Evolutionary conservation across 805 yeast genomes (phyloP).

Genomic region (Wickerhamiella lipophila): DNA sequence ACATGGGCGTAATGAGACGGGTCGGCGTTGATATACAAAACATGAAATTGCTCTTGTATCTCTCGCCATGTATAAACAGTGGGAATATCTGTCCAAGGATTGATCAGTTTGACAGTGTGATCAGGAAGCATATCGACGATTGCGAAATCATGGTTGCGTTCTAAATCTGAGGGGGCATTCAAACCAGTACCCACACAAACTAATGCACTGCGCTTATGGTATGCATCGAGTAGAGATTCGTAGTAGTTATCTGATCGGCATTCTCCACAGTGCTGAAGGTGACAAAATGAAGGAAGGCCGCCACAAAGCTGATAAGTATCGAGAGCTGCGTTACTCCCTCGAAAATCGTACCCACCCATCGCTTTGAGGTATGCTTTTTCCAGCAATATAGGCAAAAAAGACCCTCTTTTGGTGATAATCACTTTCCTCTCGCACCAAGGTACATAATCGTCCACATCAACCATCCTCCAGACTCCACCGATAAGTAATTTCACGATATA

Average conservation of each 20-base stretch:
- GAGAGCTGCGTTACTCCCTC: slow-evolving; percentile 64
- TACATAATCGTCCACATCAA: slow-evolving; percentile 36
- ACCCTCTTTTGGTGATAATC: neutral
- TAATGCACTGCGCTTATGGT: slow-evolving; percentile 31
- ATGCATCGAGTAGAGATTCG: slow-evolving; percentile 26
- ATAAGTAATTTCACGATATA: slow-evolving; percentile 35
- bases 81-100: slow-evolving; percentile 12
- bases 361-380: slow-evolving; percentile 65
- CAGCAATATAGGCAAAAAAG: slow-evolving; percentile 53
- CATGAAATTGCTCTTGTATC: slow-evolving; percentile 1
- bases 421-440: slow-evolving; percentile 27
- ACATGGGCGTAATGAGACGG: neutral
- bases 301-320: slow-evolving; percentile 57
- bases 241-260: slow-evolving; percentile 25
- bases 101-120: slow-evolving; percentile 12
- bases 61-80: neutral
- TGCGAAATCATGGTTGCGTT: slow-evolving; percentile 61
- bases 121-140: slow-evolving; percentile 32
- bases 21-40: slow-evolving; percentile 10
- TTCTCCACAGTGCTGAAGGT: slow-evolving; percentile 23
- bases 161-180: slow-evolving; percentile 30
- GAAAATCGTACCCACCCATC: slow-evolving; percentile 46
- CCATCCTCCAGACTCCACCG: slow-evolving; percentile 42
- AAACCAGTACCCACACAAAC: slow-evolving; percentile 60
- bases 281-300: slow-evolving; percentile 54